Conservation (phyloP, 2,329 filamentous ascomycete species). For the Metarhizium robertsii region DNA sequence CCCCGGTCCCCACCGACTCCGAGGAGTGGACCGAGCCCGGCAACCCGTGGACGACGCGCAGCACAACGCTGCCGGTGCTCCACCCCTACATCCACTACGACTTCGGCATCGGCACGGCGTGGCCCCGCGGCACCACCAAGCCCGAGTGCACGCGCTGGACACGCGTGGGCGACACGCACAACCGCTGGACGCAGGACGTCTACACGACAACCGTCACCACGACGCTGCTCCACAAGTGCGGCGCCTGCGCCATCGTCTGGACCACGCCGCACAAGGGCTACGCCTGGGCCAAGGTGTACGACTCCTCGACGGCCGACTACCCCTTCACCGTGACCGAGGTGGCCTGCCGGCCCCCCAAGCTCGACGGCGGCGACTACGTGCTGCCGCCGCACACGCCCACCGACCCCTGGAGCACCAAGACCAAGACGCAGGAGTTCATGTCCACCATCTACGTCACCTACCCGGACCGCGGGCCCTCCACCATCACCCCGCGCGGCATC, state of each 20-base stretch:
- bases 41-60: not conserved
- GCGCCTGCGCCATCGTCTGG: not conserved
- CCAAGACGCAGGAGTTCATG: not conserved
- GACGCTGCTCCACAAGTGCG: not conserved
- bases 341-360: not conserved
- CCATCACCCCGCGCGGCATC: not conserved
- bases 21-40: too few species aligned
- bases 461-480: not conserved
- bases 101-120: not conserved
- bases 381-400: too few species aligned
- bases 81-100: not conserved
- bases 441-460: not conserved
- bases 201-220: not conserved
- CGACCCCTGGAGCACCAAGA: not conserved
- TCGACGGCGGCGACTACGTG: too few species aligned
- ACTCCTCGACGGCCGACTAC: not conserved
- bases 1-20: too few species aligned
- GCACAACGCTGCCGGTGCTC: not conserved
- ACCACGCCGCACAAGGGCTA: not conserved
- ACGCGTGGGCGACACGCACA: not conserved
- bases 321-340: not conserved
- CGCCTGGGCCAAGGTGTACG: not conserved
- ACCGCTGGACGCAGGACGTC: not conserved
- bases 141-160: not conserved
- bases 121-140: not conserved